Evolutionary conservation across 1,284 basidiomycete genomes (phyloP).

Genomic region (Ganoderma lingzhi): DNA sequence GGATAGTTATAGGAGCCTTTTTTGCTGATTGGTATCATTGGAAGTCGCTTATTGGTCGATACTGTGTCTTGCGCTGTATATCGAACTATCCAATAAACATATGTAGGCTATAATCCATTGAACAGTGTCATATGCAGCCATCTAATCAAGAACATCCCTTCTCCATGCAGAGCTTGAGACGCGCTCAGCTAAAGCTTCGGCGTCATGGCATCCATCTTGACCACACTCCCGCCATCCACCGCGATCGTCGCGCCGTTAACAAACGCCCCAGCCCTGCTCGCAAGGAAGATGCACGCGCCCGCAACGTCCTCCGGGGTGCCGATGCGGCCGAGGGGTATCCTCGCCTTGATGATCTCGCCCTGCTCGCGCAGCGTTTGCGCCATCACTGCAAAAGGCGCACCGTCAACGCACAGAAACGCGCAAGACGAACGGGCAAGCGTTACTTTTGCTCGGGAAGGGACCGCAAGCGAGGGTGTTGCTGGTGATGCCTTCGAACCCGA

Average conservation of each 20-base stretch:
- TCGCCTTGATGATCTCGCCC: slow-evolving; percentile 54
- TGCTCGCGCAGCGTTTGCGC: slow-evolving; percentile 58
- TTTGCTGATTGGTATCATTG: too few relatives aligned
- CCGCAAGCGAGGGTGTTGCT: slow-evolving; percentile 78
- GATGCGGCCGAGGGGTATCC: slow-evolving; percentile 62
- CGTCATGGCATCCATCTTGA: slow-evolving; percentile 26
- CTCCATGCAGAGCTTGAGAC: background rate
- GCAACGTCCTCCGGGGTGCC: slow-evolving; percentile 72
- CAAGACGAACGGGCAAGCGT: slow-evolving; percentile 13
- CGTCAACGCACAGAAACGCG: background rate
- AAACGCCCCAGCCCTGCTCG: slow-evolving; percentile 66
- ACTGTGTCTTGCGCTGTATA: background rate
- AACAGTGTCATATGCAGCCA: background rate
- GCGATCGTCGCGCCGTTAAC: slow-evolving; percentile 71
- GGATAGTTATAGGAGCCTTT: too few relatives aligned
- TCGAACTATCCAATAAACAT: background rate
- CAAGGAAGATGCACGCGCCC: slow-evolving; percentile 68
- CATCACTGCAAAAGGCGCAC: slow-evolving; percentile 56
- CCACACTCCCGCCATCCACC: slow-evolving; percentile 56
- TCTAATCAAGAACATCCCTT: background rate
- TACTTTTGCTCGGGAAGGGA: slow-evolving; percentile 61
- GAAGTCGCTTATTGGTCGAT: too few relatives aligned
- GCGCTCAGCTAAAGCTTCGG: slow-evolving; percentile 22
- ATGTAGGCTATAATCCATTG: too few relatives aligned
- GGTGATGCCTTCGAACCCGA: slow-evolving; percentile 68